Evolutionary conservation across 2,329 filamentous ascomycete genomes (phyloP).

Genomic region (Amylocarpus encephaloides): DNA sequence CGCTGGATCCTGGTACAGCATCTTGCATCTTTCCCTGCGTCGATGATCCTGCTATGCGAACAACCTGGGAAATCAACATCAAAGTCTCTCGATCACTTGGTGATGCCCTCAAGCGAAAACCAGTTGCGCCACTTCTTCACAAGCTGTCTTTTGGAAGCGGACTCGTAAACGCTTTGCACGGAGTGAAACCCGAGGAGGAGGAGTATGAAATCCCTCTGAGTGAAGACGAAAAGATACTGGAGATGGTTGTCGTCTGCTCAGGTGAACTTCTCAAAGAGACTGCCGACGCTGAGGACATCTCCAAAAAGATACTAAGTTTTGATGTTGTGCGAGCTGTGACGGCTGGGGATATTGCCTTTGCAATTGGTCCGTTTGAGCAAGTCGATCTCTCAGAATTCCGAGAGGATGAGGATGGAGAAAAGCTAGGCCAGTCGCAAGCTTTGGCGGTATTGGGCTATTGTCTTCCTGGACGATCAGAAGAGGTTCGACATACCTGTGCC

Average conservation of each 20-base stretch:
- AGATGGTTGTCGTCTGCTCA: constrained; percentile 86
- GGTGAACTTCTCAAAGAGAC: constrained; percentile 82
- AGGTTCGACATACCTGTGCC: constrained; percentile 80
- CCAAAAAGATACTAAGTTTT: constrained; percentile 85
- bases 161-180: too few relatives aligned
- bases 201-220: constrained; percentile 39
- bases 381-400: constrained; percentile 85
- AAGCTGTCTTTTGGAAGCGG: constrained; percentile 34
- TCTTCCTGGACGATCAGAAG: constrained; percentile 72
- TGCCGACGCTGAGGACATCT: constrained; percentile 67
- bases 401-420: constrained; percentile 85
- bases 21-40: constrained; percentile 90
- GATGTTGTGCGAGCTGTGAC: constrained; percentile 68
- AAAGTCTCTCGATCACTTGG: constrained; percentile 81
- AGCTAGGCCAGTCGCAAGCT: constrained; percentile 72
- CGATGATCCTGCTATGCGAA: constrained; percentile 75
- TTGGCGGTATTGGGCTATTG: constrained; percentile 89
- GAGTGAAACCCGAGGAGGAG: constrained; percentile 12
- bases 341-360: constrained; percentile 86
- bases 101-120: constrained; percentile 54
- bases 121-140: constrained; percentile 31
- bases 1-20: constrained; percentile 68
- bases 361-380: constrained; percentile 89
- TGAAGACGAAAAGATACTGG: constrained; percentile 79
- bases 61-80: constrained; percentile 82